phyloP scores from a whole-genome alignment of 2,329 filamentous ascomycete genomes.

The Cercospora brassicicola region DNA sequence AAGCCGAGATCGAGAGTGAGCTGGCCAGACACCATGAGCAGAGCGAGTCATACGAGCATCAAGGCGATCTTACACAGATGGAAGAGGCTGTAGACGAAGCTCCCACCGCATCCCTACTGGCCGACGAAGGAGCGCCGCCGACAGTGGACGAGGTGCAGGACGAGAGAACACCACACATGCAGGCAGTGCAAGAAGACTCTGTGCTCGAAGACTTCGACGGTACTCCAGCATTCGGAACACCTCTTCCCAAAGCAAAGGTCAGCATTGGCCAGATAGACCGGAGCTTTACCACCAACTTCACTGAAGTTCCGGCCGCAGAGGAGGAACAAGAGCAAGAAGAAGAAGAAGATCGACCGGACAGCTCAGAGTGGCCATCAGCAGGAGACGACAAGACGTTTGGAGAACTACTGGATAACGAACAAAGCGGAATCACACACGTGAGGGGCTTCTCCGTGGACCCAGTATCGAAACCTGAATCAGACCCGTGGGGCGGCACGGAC shows the following conservation, averaged over 20 bases:
- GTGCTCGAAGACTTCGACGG: constrained; percentile 24
- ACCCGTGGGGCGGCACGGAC: constrained; percentile 21
- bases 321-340: constrained; percentile 16
- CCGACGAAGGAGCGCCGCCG: constrained; percentile 41
- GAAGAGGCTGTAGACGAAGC: constrained; percentile 50
- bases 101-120: constrained; percentile 44
- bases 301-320: constrained; percentile 24
- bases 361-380: constrained; percentile 32
- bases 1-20: constrained; percentile 18
- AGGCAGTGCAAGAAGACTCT: constrained; percentile 18
- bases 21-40: constrained; percentile 13
- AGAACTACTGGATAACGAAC: constrained; percentile 29
- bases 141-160: constrained; percentile 24
- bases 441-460: constrained; percentile 13
- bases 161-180: constrained; percentile 14
- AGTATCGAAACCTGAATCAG: constrained; percentile 16
- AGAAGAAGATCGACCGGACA: constrained; percentile 19
- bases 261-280: constrained; percentile 31
- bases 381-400: constrained; percentile 39
- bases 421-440: background rate
- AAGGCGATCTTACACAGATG: constrained; percentile 48
- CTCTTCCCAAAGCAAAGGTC: constrained; percentile 21
- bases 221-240: constrained; percentile 17
- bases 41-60: constrained; percentile 46
- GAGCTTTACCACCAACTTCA: constrained; percentile 39